Base-by-base conservation (phyloP, 306 rosid genomes). In the Mimosa bimucronata region DNA sequence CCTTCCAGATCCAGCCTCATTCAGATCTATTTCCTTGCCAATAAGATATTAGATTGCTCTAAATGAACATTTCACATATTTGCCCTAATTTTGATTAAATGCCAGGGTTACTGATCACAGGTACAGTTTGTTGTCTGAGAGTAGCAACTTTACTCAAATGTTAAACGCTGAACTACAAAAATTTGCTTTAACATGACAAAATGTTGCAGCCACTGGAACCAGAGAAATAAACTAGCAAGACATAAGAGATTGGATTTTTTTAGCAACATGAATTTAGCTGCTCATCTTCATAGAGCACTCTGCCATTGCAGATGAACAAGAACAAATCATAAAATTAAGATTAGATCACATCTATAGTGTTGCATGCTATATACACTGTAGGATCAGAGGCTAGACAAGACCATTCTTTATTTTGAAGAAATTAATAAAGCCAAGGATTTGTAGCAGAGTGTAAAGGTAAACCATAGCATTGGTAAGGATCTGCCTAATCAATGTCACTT, bases 381-480 rank as follows among this genome's bases (percentile, higher is more conserved):
- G 67, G 69, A 73, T 34, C 58, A 40, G 69, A 66, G 48, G 34
- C 30, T n/a, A n/a, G 26, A 29, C 67, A 78, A 83, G 12, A 85
- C 57, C 37, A 55, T 66, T 10, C 73, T 37, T 50, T 57, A 75
- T n/a, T 75, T 77, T 38, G 41, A 41, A 55, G 68, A 79, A 44
- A 70, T 25, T 13, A 65, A 75, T 2, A 23, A 55, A 30, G 29
- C 23, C 16, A 58, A 64, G 77, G 42, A 60, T 48, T 50, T 48
- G 15, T 1, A 50, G 19, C 19, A 21, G 11, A 21, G n/a, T 7
- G 18, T 8, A 79, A 57, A 14, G 28, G 31, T 41, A n/a, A n/a
- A n/a, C n/a, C n/a, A n/a, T n/a, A n/a, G n/a, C n/a, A n/a, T n/a
- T n/a, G n/a, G n/a, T n/a, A n/a, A n/a, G n/a, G n/a, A n/a, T n/a